phyloP scores from a whole-genome alignment of 495 filamentous ascomycete genomes.

The Baudoinia panamericana region DNA sequence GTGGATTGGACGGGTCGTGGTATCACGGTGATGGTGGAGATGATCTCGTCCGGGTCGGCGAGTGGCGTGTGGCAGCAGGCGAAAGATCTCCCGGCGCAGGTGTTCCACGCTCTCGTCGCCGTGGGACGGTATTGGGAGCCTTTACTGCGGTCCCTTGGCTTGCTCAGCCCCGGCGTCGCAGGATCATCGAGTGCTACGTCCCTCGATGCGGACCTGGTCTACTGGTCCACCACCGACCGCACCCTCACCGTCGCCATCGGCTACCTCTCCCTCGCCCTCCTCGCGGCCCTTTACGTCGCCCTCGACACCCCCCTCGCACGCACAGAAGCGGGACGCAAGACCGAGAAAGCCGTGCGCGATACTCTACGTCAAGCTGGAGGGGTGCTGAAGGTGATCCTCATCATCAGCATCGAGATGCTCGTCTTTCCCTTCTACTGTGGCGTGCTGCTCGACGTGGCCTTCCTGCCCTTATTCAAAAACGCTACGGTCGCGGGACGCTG shows the following conservation, averaged over 20 bases:
- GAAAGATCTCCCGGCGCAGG: not conserved
- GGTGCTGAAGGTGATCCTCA: slow-evolving; percentile 94
- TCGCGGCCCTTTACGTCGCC: slow-evolving; percentile 66
- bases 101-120: not conserved
- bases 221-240: slow-evolving; percentile 67
- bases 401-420: slow-evolving; percentile 99
- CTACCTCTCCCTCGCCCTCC: slow-evolving; percentile 58
- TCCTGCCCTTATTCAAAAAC: slow-evolving; percentile 75
- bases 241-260: slow-evolving; percentile 68
- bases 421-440: slow-evolving; percentile 94
- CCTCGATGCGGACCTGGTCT: slow-evolving; percentile 49
- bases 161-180: slow-evolving; percentile 2
- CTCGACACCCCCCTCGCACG: slow-evolving; percentile 52
- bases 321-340: slow-evolving; percentile 50
- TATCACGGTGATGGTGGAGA: slow-evolving; percentile 9
- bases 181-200: slow-evolving; percentile 11
- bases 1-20: slow-evolving; percentile 1
- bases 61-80: not conserved
- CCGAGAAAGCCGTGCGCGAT: slow-evolving; percentile 71
- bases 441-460: slow-evolving; percentile 71
- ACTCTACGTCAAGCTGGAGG: slow-evolving; percentile 82
- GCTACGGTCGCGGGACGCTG: slow-evolving; percentile 64
- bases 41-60: slow-evolving; percentile 10
- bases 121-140: not conserved
- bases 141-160: slow-evolving; percentile 4